Percentiles rank a stretch among this genome's conserved stretches.
phyloP scores from a whole-genome alignment of 352 stramenopile species.

The Phytophthora fragariae region DNA sequence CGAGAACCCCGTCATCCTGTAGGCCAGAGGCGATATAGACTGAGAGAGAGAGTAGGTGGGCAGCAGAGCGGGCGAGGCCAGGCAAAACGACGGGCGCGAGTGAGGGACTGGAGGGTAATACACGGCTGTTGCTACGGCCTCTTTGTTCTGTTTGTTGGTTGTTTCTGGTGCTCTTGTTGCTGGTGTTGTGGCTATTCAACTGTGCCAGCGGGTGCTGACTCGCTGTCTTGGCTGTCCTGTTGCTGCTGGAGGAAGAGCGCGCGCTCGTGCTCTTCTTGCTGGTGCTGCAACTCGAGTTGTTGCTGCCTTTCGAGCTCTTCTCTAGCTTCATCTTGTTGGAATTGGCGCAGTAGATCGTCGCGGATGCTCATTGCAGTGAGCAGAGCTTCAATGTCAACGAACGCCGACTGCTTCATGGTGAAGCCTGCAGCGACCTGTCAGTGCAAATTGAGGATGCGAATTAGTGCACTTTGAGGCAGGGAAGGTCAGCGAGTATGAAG shows the following conservation, averaged over 20 bases:
- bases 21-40: slow-evolving; percentile 43
- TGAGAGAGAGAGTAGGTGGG: not conserved
- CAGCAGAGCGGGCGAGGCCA: not conserved
- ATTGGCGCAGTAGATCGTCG: slow-evolving; percentile 35
- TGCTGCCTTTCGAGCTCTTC: slow-evolving; percentile 23
- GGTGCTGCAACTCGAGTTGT: slow-evolving; percentile 10
- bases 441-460: not conserved
- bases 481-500: not conserved
- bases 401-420: slow-evolving; percentile 26
- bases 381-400: slow-evolving; percentile 52
- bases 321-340: slow-evolving; percentile 32
- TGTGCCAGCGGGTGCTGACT: not conserved
- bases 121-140: slow-evolving; percentile 20
- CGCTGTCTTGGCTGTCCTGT: slow-evolving; percentile 8
- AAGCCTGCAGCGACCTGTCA: slow-evolving; percentile 51
- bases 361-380: slow-evolving; percentile 40
- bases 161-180: not conserved
- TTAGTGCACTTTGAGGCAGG: not conserved
- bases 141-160: slow-evolving; percentile 3
- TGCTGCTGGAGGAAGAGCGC: slow-evolving; percentile 10
- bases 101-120: slow-evolving; percentile 15
- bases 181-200: slow-evolving; percentile 10
- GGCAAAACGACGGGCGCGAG: not conserved
- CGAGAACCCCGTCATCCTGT: slow-evolving; percentile 85
- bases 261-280: slow-evolving; percentile 10